A percentile compares a stretch with the other conserved stretches of the same genome.
Conservation (phyloP, 371 early-diverging fungal genomes). For the Mortierella sp. region DNA sequence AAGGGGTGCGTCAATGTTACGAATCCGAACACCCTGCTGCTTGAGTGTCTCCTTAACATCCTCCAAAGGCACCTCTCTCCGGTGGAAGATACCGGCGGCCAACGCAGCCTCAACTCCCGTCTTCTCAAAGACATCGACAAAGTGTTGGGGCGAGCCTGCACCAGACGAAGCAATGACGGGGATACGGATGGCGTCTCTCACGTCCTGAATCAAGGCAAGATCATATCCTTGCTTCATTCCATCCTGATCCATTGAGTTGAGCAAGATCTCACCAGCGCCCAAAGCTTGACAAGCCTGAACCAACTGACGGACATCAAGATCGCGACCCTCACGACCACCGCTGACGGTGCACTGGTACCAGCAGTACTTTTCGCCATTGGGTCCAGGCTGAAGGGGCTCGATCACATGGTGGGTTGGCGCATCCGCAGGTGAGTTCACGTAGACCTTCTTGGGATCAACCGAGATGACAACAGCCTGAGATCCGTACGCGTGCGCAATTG, state of each 20-base stretch:
- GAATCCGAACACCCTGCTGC: constrained; percentile 23
- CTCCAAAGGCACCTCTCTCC: constrained; percentile 89
- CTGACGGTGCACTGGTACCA: constrained; percentile 99
- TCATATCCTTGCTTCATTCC: constrained; percentile 98
- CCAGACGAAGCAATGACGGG: constrained; percentile 98
- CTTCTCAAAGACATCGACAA: constrained; percentile 84
- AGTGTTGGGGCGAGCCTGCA: constrained; percentile 90
- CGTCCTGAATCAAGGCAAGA: constrained; percentile 81
- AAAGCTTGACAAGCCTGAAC: constrained; percentile 88
- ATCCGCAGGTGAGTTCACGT: constrained; percentile 83
- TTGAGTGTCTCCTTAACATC: constrained; percentile 72
- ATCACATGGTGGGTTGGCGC: constrained; percentile 82
- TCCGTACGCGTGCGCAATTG: constrained; percentile 93
- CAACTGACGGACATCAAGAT: constrained; percentile 92
- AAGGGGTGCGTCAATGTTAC: constrained; percentile 34
- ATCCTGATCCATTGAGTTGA: constrained; percentile 98
- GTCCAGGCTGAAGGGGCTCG: constrained; percentile 79
- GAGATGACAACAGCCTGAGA: constrained; percentile 98
- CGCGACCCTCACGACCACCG: constrained; percentile 96
- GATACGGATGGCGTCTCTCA: constrained; percentile 81
- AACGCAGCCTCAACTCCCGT: constrained; percentile 94
- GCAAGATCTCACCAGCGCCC: constrained; percentile 96
- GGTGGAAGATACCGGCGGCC: constrained; percentile 98
- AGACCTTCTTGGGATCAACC: constrained; percentile 95
- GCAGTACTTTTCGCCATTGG: constrained; percentile 92